These are phyloP conservation scores for Terana coerulea DNA, from an alignment of 768 basidiomycete species.

Conservation along the genomic window DNA sequence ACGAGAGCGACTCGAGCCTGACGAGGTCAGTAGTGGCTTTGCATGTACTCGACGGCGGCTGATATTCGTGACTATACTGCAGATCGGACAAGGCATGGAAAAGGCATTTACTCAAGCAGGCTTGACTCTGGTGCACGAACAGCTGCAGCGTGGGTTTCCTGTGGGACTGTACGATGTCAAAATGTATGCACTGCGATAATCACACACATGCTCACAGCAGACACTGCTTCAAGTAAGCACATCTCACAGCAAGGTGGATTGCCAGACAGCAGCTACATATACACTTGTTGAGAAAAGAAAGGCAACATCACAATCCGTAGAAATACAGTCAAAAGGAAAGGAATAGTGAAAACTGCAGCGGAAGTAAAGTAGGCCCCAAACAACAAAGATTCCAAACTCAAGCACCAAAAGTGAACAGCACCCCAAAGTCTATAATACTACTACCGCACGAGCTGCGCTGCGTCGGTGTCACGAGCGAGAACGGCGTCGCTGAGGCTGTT, in stretches of 20 bases:
- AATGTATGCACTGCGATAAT: conserved; percentile 62
- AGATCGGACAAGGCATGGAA: conserved; percentile 89
- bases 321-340: neutral
- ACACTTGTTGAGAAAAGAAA: neutral
- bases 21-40: conserved; percentile 56
- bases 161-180: conserved; percentile 79
- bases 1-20: conserved; percentile 85
- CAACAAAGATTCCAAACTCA: neutral
- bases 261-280: conserved; percentile 1
- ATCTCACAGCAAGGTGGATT: neutral
- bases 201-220: neutral
- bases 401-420: neutral
- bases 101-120: conserved; percentile 70
- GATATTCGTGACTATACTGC: conserved; percentile 6
- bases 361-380: neutral
- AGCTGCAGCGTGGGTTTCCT: conserved; percentile 82
- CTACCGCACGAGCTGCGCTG: neutral
- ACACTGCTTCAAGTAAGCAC: neutral
- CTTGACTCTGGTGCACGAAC: conserved; percentile 64
- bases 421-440: neutral
- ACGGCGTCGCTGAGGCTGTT: conserved; percentile 55
- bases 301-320: neutral
- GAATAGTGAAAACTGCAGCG: neutral
- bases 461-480: conserved; percentile 24
- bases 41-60: neutral